Percentiles rank a stretch among this genome's conserved stretches.
Evolutionary conservation across 2,329 filamentous ascomycete species (phyloP).

Genomic region (Nigrospora oryzae): DNA sequence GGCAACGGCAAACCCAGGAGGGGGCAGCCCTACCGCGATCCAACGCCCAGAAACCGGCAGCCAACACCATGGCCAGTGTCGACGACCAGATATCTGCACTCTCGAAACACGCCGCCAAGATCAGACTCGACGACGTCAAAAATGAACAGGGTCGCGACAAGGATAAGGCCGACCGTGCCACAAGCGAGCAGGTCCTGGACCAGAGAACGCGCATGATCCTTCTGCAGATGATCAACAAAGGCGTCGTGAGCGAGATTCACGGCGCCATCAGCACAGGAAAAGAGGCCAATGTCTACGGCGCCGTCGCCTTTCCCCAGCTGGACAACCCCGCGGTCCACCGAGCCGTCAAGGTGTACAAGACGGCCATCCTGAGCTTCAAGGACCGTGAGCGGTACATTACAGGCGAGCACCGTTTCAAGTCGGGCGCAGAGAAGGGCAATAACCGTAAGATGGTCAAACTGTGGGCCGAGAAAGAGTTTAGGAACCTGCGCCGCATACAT

Average conservation of each 20-base stretch:
- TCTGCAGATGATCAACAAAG: slow-evolving; percentile 90
- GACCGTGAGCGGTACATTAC: slow-evolving; percentile 93
- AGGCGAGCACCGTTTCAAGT: slow-evolving; percentile 85
- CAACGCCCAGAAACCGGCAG: slow-evolving; percentile 69
- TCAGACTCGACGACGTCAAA: slow-evolving; percentile 64
- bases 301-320: slow-evolving; percentile 54
- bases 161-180: slow-evolving; percentile 89
- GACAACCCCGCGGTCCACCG: slow-evolving; percentile 56
- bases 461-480: slow-evolving; percentile 98
- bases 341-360: slow-evolving; percentile 99
- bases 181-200: slow-evolving; percentile 89
- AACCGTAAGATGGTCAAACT: slow-evolving; percentile 96
- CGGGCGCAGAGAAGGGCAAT: slow-evolving; percentile 88
- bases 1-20: slow-evolving; percentile 61
- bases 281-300: slow-evolving; percentile 96
- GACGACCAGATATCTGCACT: slow-evolving; percentile 86
- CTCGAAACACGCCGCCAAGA: slow-evolving; percentile 76
- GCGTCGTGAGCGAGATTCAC: slow-evolving; percentile 83
- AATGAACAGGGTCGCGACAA: slow-evolving; percentile 50
- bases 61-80: slow-evolving; percentile 71
- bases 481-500: slow-evolving; percentile 81
- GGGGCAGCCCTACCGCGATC: slow-evolving; percentile 53
- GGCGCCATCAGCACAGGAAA: slow-evolving; percentile 95
- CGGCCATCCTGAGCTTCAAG: slow-evolving; percentile 94
- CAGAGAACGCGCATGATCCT: slow-evolving; percentile 92